These are phyloP conservation scores for Hyaloscypha finlandica DNA, from an alignment of 495 filamentous ascomycete genomes.

Conservation along the genomic window DNA sequence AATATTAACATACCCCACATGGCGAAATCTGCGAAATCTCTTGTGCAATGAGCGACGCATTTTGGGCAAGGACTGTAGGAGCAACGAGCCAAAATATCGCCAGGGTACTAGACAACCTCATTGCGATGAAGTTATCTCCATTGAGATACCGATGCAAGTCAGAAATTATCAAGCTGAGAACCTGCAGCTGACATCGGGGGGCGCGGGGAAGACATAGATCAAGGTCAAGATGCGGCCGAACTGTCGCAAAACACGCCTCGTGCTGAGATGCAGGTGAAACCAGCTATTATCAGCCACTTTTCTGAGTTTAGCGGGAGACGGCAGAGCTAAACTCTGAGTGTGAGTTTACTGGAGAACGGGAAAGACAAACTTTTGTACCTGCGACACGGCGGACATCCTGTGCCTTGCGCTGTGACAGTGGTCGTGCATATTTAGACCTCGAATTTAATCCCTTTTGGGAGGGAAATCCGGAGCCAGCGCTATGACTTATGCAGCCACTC, in stretches of 20 bases:
- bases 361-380: background rate
- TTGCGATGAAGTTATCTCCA: background rate
- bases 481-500: constrained; percentile 1
- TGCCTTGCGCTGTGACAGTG: background rate
- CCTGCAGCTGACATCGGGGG: background rate
- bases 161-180: background rate
- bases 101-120: background rate
- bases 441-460: background rate
- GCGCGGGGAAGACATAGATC: background rate
- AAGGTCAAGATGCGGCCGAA: background rate
- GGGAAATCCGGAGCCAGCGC: background rate
- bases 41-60: background rate
- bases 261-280: constrained; percentile 3
- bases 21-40: constrained; percentile 4
- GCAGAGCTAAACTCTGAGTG: background rate
- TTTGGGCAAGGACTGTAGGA: background rate
- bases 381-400: background rate
- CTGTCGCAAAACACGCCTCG: background rate
- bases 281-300: background rate
- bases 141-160: background rate
- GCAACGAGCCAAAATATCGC: background rate
- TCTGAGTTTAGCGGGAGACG: background rate
- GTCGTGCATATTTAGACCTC: background rate
- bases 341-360: constrained; percentile 3
- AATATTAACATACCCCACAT: constrained; percentile 1